Evolutionary conservation across 352 stramenopile species (phyloP).

Genomic region (Phytophthora pinifolia): DNA sequence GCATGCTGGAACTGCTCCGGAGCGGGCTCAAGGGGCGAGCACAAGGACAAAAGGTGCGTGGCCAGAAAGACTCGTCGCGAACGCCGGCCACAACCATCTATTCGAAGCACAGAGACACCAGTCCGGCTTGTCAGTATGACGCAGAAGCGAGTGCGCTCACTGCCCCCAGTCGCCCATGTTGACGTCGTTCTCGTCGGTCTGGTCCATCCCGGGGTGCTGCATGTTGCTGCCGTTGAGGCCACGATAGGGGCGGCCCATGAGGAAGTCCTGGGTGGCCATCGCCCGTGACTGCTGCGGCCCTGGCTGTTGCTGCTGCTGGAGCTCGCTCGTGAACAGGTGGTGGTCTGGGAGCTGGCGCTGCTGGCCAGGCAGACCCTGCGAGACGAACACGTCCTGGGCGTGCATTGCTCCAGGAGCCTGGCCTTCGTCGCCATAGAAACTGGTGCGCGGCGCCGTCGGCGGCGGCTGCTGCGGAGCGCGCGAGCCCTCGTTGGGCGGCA

Average conservation of each 20-base stretch:
- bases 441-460: conserved; percentile 33
- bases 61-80: no score
- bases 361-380: conserved; percentile 38
- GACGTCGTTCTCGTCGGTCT: conserved; percentile 45
- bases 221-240: conserved; percentile 39
- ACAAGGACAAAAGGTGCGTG: no score
- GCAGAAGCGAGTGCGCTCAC: no score
- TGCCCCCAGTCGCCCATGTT: conserved; percentile 63
- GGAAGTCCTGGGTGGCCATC: conserved; percentile 51
- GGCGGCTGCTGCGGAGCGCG: conserved; percentile 28
- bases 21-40: no score
- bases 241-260: conserved; percentile 49
- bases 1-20: no score
- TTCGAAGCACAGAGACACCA: no score
- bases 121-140: no score
- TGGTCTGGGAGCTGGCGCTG: conserved; percentile 41
- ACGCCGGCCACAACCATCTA: no score
- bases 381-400: conserved; percentile 51
- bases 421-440: conserved; percentile 47
- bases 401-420: conserved; percentile 42
- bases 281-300: conserved; percentile 34
- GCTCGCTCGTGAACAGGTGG: conserved; percentile 44
- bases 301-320: conserved; percentile 43
- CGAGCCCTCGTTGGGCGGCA: conserved; percentile 21
- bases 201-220: conserved; percentile 50